A percentile compares a stretch with the other conserved stretches of the same genome.
phyloP scores from a whole-genome alignment of 495 filamentous ascomycete species.

The Neurospora africana region DNA sequence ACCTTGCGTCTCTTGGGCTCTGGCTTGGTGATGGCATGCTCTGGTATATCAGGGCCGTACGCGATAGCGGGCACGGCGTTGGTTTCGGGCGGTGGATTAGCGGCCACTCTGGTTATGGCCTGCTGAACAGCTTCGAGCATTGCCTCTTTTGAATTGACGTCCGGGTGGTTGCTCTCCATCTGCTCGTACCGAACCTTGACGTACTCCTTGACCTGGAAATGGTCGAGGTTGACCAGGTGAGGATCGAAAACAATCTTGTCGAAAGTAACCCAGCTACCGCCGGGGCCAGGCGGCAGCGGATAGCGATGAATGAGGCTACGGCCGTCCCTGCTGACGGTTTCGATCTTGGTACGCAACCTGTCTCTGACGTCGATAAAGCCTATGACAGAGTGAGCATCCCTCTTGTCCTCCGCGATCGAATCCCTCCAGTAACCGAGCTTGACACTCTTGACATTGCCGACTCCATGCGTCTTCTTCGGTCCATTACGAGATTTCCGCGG shows the following conservation, averaged over 20 bases:
- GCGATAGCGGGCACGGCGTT: slow-evolving; percentile 25
- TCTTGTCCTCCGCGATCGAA: slow-evolving; percentile 28
- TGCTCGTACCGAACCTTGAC: slow-evolving; percentile 38
- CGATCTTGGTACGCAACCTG: slow-evolving; percentile 41
- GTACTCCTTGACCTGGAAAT: slow-evolving; percentile 43
- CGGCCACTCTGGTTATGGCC: slow-evolving; percentile 25
- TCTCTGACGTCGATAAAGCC: slow-evolving; percentile 46
- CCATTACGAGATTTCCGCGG: slow-evolving; percentile 5
- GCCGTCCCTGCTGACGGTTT: slow-evolving; percentile 27
- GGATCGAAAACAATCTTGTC: slow-evolving; percentile 39
- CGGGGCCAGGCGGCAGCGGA: slow-evolving; percentile 39
- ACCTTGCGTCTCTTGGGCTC: slow-evolving; percentile 27
- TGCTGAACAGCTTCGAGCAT: slow-evolving; percentile 24
- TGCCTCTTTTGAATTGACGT: slow-evolving; percentile 12
- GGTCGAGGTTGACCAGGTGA: slow-evolving; percentile 35
- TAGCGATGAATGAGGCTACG: slow-evolving; percentile 26
- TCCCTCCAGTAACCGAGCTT: slow-evolving; percentile 45
- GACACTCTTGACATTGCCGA: slow-evolving; percentile 31
- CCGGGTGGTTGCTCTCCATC: slow-evolving; percentile 15
- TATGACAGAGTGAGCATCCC: slow-evolving; percentile 39
- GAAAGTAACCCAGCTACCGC: slow-evolving; percentile 47
- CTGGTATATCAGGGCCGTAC: slow-evolving; percentile 33
- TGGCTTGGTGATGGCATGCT: slow-evolving; percentile 21
- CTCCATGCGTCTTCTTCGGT: slow-evolving; percentile 20
- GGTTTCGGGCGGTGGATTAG: slow-evolving; percentile 27